Percentiles rank a stretch among this genome's conserved stretches.
Conservation (phyloP, 352 stramenopile species). For the Pythium dissimile region DNA sequence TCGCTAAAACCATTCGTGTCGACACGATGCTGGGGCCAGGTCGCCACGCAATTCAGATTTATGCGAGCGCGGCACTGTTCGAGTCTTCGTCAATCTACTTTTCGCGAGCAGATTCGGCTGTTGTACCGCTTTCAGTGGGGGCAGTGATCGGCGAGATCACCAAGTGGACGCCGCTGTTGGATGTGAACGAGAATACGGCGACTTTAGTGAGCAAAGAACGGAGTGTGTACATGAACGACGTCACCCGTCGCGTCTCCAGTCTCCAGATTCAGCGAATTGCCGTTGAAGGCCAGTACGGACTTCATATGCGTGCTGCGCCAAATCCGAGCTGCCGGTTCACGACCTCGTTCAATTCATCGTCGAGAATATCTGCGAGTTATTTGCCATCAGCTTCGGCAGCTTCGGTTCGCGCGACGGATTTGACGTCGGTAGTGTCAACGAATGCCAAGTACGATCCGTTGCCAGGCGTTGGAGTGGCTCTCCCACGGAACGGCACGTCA, state of each 20-base stretch:
- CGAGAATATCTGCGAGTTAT: slow-evolving; percentile 36
- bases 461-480: slow-evolving; percentile 24
- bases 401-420: slow-evolving; percentile 23
- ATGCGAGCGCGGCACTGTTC: slow-evolving; percentile 37
- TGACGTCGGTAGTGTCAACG: slow-evolving; percentile 22
- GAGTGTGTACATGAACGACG: slow-evolving; percentile 29
- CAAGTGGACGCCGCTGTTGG: slow-evolving; percentile 34
- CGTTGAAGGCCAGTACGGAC: slow-evolving; percentile 34
- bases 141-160: slow-evolving; percentile 30
- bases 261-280: slow-evolving; percentile 38
- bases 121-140: slow-evolving; percentile 20
- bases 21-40: slow-evolving; percentile 40
- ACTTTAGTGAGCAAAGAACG: slow-evolving; percentile 32
- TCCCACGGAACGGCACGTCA: slow-evolving; percentile 2
- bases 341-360: slow-evolving; percentile 41
- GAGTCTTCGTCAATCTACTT: slow-evolving; percentile 52
- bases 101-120: slow-evolving; percentile 30
- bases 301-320: slow-evolving; percentile 30
- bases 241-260: slow-evolving; percentile 38
- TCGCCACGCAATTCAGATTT: slow-evolving; percentile 42
- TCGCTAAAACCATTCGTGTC: slow-evolving; percentile 35
- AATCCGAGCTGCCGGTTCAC: slow-evolving; percentile 30
- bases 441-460: slow-evolving; percentile 32
- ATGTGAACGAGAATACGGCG: slow-evolving; percentile 27
- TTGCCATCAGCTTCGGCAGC: slow-evolving; percentile 27